phyloP scores from a whole-genome alignment of 148 eudicot species.

The Arctostaphylos glauca region DNA sequence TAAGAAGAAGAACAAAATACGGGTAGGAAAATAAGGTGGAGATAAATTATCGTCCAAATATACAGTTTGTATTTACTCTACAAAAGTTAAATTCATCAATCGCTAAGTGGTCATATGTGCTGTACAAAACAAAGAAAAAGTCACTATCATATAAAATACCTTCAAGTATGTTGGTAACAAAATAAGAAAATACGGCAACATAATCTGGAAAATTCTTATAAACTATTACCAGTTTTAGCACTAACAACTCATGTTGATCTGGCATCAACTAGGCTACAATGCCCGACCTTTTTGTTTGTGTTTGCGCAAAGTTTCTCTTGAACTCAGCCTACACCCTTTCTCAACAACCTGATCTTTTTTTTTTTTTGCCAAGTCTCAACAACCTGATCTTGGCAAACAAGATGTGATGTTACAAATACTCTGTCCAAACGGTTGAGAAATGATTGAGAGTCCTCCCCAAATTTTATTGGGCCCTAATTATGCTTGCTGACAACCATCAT shows the following conservation, averaged over 20 bases:
- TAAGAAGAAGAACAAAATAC: not conserved
- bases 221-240: not conserved
- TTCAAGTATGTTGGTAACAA: no score
- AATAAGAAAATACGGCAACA: constrained; percentile 4
- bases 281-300: not conserved
- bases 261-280: not conserved
- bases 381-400: not conserved
- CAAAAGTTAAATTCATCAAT: not conserved
- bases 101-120: no score
- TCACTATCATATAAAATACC: no score
- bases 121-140: not conserved
- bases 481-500: constrained; percentile 2
- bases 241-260: not conserved
- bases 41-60: not conserved
- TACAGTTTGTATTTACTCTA: not conserved
- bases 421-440: not conserved
- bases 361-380: no score
- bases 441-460: not conserved
- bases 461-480: not conserved
- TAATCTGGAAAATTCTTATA: not conserved
- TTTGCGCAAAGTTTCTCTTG: not conserved
- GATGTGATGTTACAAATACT: not conserved
- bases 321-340: not conserved
- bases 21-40: not conserved
- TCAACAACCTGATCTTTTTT: not conserved